phyloP scores from a whole-genome alignment of 2,329 filamentous ascomycete genomes.

The Immersiporthe knoxdaviesiana region DNA sequence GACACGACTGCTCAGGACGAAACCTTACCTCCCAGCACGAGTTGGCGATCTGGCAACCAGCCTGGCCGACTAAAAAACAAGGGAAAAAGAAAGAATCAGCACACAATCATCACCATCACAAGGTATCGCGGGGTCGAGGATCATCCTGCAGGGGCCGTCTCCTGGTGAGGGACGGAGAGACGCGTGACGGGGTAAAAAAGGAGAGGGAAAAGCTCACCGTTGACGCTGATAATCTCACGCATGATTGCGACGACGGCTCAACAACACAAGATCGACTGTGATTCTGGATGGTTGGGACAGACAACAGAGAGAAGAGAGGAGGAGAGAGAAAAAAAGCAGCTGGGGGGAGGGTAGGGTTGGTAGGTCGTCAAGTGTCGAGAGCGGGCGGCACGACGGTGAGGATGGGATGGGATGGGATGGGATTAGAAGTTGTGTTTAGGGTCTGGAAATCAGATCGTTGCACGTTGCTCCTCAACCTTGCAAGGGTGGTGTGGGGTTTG shows the following conservation, averaged over 20 bases:
- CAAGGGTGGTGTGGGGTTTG: constrained; percentile 13
- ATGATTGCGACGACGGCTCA: constrained; percentile 62
- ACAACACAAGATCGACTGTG: constrained; percentile 28
- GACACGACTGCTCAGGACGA: constrained; percentile 15
- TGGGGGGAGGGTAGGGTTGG: constrained; percentile 20
- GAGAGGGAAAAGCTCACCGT: constrained; percentile 67
- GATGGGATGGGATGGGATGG: constrained; percentile 29
- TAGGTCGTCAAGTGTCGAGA: constrained; percentile 33
- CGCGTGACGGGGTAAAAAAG: constrained; percentile 35
- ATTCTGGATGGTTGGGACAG: constrained; percentile 38
- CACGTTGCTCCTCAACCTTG: constrained; percentile 10
- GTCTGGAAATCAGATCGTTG: constrained; percentile 14
- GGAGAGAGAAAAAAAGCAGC: constrained; percentile 26
- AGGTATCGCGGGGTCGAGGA: constrained; percentile 31
- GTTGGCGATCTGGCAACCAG: constrained; percentile 99
- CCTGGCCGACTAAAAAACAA: constrained; percentile 84
- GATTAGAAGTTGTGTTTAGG: constrained; percentile 25
- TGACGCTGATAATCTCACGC: constrained; percentile 99
- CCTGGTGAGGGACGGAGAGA: constrained; percentile 48
- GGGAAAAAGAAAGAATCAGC: constrained; percentile 55
- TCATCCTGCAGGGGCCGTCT: constrained; percentile 30
- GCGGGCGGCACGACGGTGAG: constrained; percentile 28
- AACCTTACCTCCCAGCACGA: constrained; percentile 98
- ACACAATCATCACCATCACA: constrained; percentile 33
- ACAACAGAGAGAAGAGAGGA: constrained; percentile 39